Evolutionary conservation across 75 land plant species (phyloP).

Genomic region (Sequoia sempervirens): DNA sequence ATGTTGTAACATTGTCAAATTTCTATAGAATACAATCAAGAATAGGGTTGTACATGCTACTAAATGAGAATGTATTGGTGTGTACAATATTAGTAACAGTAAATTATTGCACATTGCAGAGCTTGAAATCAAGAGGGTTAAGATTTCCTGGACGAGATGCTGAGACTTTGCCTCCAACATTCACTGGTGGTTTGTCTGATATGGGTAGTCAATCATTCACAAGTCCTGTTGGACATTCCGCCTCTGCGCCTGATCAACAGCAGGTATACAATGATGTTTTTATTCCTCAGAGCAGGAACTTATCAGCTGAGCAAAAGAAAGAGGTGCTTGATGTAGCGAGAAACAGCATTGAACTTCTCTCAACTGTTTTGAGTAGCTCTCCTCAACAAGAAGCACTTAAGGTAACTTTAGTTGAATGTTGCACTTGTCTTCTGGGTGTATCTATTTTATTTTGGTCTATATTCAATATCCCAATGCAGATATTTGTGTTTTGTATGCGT

Average conservation of each 20-base stretch:
- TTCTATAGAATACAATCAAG: neutral
- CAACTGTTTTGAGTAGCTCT: conserved; percentile 63
- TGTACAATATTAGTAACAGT: neutral
- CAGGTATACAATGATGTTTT: neutral
- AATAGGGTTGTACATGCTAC: neutral
- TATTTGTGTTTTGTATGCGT: neutral
- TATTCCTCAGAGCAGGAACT: conserved; percentile 12
- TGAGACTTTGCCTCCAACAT: conserved; percentile 21
- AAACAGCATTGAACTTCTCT: conserved; percentile 70
- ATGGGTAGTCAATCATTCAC: conserved; percentile 11
- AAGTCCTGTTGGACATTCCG: conserved; percentile 29
- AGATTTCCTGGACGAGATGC: conserved; percentile 39
- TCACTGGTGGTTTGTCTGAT: conserved; percentile 31
- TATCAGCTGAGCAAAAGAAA: conserved; percentile 53
- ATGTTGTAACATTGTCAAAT: neutral
- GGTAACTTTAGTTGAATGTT: conserved; percentile 26
- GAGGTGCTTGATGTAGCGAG: conserved; percentile 63
- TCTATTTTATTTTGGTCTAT: neutral
- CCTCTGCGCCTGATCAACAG: conserved; percentile 11
- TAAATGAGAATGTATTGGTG: neutral
- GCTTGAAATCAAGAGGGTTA: conserved; percentile 52
- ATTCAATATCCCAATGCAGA: neutral
- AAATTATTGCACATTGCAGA: conserved; percentile 31
- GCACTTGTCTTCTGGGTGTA: neutral
- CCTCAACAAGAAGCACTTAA: conserved; percentile 39